These are phyloP conservation scores for Pharus latifolius DNA, from an alignment of 176 grass and related monocot genomes.

Conservation along the genomic window DNA sequence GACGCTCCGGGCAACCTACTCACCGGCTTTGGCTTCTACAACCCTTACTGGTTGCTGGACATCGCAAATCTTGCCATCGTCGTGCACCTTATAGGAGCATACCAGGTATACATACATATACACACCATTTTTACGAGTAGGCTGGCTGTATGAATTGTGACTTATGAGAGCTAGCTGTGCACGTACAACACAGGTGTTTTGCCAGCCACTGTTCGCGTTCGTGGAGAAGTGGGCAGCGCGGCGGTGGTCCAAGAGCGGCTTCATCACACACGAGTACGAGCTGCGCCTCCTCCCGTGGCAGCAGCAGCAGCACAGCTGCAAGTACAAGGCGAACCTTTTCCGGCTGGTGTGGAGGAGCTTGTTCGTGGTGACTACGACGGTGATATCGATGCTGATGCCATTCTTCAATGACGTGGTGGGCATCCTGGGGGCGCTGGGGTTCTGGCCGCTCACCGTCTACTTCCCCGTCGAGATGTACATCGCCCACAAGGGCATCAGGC, in stretches of 20 bases:
- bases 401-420: slow-evolving; percentile 53
- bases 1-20: slow-evolving; percentile 42
- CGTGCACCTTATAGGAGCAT: slow-evolving; percentile 48
- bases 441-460: slow-evolving; percentile 75
- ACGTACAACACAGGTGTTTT: slow-evolving; percentile 24
- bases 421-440: slow-evolving; percentile 35
- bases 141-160: not conserved
- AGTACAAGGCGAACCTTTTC: slow-evolving; percentile 41
- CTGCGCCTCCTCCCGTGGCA: not conserved
- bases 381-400: slow-evolving; percentile 42
- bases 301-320: too few species aligned
- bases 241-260: slow-evolving; percentile 26
- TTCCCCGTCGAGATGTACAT: slow-evolving; percentile 63
- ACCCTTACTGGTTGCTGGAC: slow-evolving; percentile 54
- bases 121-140: not conserved
- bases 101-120: slow-evolving; percentile 22
- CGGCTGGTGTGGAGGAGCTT: slow-evolving; percentile 34
- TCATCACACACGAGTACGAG: slow-evolving; percentile 33
- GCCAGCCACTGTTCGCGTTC: slow-evolving; percentile 53
- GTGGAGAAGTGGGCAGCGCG: slow-evolving; percentile 32
- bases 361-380: slow-evolving; percentile 32
- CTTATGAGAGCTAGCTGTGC: not conserved
- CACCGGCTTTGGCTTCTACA: slow-evolving; percentile 57
- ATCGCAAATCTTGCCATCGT: slow-evolving; percentile 54
- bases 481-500: slow-evolving; percentile 19